Evolutionary conservation across 345 rosid genomes (phyloP), one percentile per base, ranked within the genome.

Genomic region (Melaleuca quinquenervia): DNA sequence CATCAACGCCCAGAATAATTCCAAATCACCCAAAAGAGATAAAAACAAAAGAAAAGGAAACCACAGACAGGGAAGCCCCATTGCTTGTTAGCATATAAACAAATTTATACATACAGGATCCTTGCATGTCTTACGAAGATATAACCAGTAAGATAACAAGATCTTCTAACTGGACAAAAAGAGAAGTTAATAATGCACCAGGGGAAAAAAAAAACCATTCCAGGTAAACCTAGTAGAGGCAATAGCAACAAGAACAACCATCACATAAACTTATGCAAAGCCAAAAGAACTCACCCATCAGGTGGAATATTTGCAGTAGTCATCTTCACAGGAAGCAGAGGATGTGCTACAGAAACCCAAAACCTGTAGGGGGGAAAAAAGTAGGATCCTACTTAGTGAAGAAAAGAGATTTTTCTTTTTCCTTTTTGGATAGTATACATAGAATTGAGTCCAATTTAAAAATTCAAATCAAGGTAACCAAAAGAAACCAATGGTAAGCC

Each of bases 271-370:
- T 82, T 10, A 36, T 70, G 48, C 26, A 70, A 70, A 70, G 80
- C 80, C 48, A 70, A 21, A 78, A 87, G 53, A 78, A 91, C 96
- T 91, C 87, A 96, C 99, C 96, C 98, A 88, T 97, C 99, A 83
- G 93, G 80, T 80, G 96, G 94, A 87, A 93, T 85, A 90, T 82
- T 90, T 15, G 94, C 84, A 78, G 92, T 62, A 83, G 88, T 85
- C 91, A 94, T 84, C 94, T 92, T 95, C 88, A 92, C 94, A 85
- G 99, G 94, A 86, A 52, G 84, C 51, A 97, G 89, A 49, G 97
- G 98, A 88, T 95, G 94, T 15, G 91, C 91, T 87, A 93, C 83
- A n/a, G 96, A 85, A 86, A 91, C 90, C 96, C 91, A 95, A 89
- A 96, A 98, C 82, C 99, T 98, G 94, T 56, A 89, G 27, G 22